A percentile compares a stretch with the other conserved stretches of the same genome.
Evolutionary conservation across 73 alveolate genomes (phyloP).

Genomic region (Symbiodinium natans): DNA sequence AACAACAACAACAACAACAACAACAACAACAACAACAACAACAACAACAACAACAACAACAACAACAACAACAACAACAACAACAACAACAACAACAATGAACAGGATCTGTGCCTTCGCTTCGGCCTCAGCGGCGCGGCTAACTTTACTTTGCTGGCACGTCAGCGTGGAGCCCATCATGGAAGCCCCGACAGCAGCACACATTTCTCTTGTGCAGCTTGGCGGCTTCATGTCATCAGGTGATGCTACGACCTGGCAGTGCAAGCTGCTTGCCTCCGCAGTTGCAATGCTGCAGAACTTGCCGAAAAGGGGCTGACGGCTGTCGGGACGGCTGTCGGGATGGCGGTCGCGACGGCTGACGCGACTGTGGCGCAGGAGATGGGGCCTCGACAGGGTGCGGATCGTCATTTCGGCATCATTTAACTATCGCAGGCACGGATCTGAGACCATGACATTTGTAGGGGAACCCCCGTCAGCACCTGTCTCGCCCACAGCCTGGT

Average conservation of each 20-base stretch:
- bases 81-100: too few species aligned
- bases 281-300: too few species aligned
- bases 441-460: too few species aligned
- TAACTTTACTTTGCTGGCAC: neutral
- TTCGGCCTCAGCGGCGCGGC: slow-evolving; percentile 22
- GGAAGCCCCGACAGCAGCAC: neutral
- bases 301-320: neutral
- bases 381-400: neutral
- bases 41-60: too few species aligned
- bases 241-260: neutral
- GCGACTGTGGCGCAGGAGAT: neutral
- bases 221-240: neutral
- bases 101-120: slow-evolving; percentile 13
- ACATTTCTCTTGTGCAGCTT: neutral
- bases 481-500: too few species aligned
- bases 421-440: too few species aligned
- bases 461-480: too few species aligned
- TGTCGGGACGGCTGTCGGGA: slow-evolving; percentile 7
- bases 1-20: too few species aligned
- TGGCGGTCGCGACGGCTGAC: slow-evolving; percentile 2
- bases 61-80: too few species aligned
- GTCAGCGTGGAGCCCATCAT: neutral
- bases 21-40: too few species aligned
- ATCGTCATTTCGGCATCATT: too few species aligned
- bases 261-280: too few species aligned